phyloP scores from a whole-genome alignment of 108 stramenopile genomes.

The Skeletonema tropicum region DNA sequence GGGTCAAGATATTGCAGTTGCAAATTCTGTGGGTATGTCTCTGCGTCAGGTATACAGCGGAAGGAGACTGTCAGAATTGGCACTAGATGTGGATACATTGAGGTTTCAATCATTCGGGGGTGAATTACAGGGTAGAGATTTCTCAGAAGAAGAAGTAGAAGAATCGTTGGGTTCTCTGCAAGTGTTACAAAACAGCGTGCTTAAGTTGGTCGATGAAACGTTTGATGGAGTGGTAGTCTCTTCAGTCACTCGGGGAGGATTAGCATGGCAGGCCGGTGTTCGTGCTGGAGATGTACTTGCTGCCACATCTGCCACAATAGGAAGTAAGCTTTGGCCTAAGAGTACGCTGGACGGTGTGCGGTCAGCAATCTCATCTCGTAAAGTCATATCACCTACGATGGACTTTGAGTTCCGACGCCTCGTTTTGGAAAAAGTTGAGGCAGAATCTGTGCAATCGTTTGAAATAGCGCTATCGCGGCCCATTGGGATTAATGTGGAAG shows the following conservation, averaged over 20 bases:
- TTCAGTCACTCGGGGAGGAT: conserved; percentile 53
- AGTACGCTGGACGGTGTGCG: conserved; percentile 79
- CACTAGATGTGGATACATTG: conserved; percentile 69
- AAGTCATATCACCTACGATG: conserved; percentile 50
- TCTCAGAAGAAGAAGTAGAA: conserved; percentile 14
- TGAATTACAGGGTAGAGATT: conserved; percentile 42
- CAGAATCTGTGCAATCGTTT: conserved; percentile 42
- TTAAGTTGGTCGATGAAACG: conserved; percentile 44
- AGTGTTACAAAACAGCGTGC: conserved; percentile 45
- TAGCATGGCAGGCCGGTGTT: conserved; percentile 73
- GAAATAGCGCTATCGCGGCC: conserved; percentile 73
- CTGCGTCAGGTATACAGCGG: conserved; percentile 63
- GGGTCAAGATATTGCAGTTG: conserved; percentile 39
- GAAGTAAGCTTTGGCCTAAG: conserved; percentile 80
- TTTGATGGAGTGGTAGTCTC: conserved; percentile 73
- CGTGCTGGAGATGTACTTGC: conserved; percentile 71
- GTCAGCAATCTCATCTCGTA: conserved; percentile 72
- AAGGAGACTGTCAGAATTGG: conserved; percentile 51
- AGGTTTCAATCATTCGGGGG: conserved; percentile 53
- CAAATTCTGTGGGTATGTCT: conserved; percentile 60
- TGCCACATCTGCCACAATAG: conserved; percentile 74
- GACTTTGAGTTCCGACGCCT: conserved; percentile 67
- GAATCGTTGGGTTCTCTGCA: conserved; percentile 35
- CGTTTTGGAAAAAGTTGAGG: conserved; percentile 9
- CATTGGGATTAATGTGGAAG: conserved; percentile 78